Evolutionary conservation across 2,329 filamentous ascomycete species (phyloP).

Genomic region (Aspergillus fumigatiaffinis): DNA sequence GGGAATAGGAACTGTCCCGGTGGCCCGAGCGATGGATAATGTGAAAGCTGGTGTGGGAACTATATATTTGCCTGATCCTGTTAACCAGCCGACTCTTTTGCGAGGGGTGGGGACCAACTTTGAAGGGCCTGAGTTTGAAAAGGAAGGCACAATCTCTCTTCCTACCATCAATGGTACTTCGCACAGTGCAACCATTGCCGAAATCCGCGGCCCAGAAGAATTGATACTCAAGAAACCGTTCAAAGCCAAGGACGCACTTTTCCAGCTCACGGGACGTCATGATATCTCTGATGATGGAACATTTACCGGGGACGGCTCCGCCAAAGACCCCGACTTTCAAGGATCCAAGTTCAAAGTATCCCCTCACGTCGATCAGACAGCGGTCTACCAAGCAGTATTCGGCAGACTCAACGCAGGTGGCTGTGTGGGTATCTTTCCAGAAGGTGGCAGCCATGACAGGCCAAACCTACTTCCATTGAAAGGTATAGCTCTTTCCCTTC

Average conservation of each 20-base stretch:
- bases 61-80: conserved; percentile 84
- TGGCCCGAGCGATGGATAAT: conserved; percentile 84
- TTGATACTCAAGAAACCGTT: conserved; percentile 84
- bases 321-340: conserved; percentile 58
- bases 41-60: conserved; percentile 74
- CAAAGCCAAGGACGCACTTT: conserved; percentile 68
- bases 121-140: conserved; percentile 63
- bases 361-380: conserved; percentile 88
- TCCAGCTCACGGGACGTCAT: conserved; percentile 76
- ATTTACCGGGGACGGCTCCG: conserved; percentile 53
- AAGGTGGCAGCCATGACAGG: conserved; percentile 92
- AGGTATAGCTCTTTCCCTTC: conserved; percentile 36
- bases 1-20: conserved; percentile 84
- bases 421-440: conserved; percentile 94
- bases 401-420: conserved; percentile 74
- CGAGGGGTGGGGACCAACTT: conserved; percentile 81
- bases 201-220: conserved; percentile 77
- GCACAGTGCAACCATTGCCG: conserved; percentile 76
- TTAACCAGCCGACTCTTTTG: conserved; percentile 76
- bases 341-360: conserved; percentile 84
- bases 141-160: conserved; percentile 80
- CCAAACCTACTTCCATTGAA: conserved; percentile 89
- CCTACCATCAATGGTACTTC: conserved; percentile 77
- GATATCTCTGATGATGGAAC: conserved; percentile 66
- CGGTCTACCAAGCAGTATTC: conserved; percentile 92